phyloP scores from a whole-genome alignment of 176 grass and related monocot species.

The Oryza nivara region DNA sequence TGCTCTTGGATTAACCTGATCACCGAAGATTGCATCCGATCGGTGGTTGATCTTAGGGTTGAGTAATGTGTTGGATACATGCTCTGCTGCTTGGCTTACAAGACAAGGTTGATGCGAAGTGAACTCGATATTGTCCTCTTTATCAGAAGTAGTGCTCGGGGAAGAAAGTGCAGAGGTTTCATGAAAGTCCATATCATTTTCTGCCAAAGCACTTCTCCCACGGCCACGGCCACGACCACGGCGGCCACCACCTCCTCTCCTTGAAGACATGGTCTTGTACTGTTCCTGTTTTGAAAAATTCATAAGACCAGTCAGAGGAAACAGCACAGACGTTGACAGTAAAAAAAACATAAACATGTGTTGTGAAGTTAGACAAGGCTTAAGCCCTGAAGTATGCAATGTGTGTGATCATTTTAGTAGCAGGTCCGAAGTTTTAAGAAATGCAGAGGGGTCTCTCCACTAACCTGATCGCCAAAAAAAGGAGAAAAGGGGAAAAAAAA shows the following conservation, averaged over 20 bases:
- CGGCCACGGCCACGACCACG: slow-evolving; percentile 34
- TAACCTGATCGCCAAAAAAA: no score
- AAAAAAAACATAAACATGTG: neutral
- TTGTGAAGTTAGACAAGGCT: neutral
- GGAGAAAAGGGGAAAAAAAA: no score
- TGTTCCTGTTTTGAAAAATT: slow-evolving; percentile 8
- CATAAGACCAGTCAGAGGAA: slow-evolving; percentile 25
- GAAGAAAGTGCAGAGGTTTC: slow-evolving; percentile 49
- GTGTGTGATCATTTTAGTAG: neutral
- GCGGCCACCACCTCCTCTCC: slow-evolving; percentile 35
- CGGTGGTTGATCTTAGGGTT: slow-evolving; percentile 68
- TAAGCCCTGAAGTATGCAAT: neutral
- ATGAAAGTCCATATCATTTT: slow-evolving; percentile 35
- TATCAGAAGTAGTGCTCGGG: slow-evolving; percentile 53
- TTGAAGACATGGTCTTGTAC: slow-evolving; percentile 46
- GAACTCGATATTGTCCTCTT: slow-evolving; percentile 36
- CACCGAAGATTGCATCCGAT: slow-evolving; percentile 59
- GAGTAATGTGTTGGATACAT: slow-evolving; percentile 42
- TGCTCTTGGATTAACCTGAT: slow-evolving; percentile 49
- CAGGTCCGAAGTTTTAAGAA: no score
- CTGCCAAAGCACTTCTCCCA: slow-evolving; percentile 29
- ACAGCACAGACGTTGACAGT: neutral
- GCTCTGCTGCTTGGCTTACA: slow-evolving; percentile 24
- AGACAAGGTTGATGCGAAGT: slow-evolving; percentile 38
- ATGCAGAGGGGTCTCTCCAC: no score